Conservation (phyloP, 2,329 filamentous ascomycete species). For the Epichloe glyceriae region DNA sequence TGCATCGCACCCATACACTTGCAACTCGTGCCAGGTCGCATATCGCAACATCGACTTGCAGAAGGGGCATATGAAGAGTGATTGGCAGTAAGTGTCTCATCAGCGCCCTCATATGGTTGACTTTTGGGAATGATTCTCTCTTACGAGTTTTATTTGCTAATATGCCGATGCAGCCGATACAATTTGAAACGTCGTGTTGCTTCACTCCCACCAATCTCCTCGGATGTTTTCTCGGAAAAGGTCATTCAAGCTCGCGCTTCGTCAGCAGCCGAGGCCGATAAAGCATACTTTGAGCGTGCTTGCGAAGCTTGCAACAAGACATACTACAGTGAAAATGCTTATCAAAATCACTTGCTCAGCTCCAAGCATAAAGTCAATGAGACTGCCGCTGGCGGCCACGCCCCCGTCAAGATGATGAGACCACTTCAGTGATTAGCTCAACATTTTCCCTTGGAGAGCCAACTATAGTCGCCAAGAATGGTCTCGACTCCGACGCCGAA, state of each 20-base stretch:
- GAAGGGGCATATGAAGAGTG: conserved; percentile 90
- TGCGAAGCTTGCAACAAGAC: conserved; percentile 80
- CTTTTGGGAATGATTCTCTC: neutral
- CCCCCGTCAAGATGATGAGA: conserved; percentile 47
- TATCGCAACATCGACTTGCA: conserved; percentile 91
- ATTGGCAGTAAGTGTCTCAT: conserved; percentile 76
- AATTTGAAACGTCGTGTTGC: conserved; percentile 93
- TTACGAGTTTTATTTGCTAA: neutral
- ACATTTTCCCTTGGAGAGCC: conserved; percentile 85
- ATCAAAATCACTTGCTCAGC: conserved; percentile 80
- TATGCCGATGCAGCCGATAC: conserved; percentile 51
- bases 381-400: conserved; percentile 27
- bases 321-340: conserved; percentile 95
- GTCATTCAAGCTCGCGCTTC: conserved; percentile 81
- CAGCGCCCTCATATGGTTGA: neutral
- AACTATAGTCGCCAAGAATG: conserved; percentile 32
- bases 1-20: conserved; percentile 77
- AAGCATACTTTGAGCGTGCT: conserved; percentile 73
- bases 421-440: conserved; percentile 75
- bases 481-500: conserved; percentile 55
- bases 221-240: conserved; percentile 90
- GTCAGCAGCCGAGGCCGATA: conserved; percentile 71
- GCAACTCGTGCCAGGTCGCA: conserved; percentile 95
- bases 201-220: conserved; percentile 76
- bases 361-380: conserved; percentile 66